phyloP scores from a whole-genome alignment of 805 yeast species.

The Candida ponderosae region DNA sequence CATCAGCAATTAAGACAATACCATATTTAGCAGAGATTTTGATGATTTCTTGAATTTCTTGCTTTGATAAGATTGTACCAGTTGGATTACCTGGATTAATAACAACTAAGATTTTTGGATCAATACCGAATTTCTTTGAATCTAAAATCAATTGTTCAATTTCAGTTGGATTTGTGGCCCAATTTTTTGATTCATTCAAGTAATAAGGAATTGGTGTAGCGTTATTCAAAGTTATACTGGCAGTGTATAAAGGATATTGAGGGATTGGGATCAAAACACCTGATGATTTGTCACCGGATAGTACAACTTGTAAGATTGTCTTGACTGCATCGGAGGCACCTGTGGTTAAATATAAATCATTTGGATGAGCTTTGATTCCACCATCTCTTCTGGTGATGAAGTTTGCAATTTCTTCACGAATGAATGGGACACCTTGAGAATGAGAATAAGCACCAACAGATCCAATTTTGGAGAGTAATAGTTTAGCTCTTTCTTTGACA shows the following conservation, averaged over 20 bases:
- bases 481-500: slow-evolving; percentile 63
- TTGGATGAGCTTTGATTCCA: slow-evolving; percentile 57
- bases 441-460: slow-evolving; percentile 94
- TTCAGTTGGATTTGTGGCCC: slow-evolving; percentile 75
- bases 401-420: slow-evolving; percentile 73
- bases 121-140: slow-evolving; percentile 43
- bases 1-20: slow-evolving; percentile 88
- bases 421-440: slow-evolving; percentile 75
- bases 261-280: slow-evolving; percentile 95
- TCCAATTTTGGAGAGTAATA: slow-evolving; percentile 53
- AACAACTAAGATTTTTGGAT: slow-evolving; percentile 75
- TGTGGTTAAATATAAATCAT: slow-evolving; percentile 74
- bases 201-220: slow-evolving; percentile 83
- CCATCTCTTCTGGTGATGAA: slow-evolving; percentile 79
- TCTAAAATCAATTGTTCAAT: slow-evolving; percentile 46
- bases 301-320: slow-evolving; percentile 62
- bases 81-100: slow-evolving; percentile 99
- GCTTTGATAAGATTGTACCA: slow-evolving; percentile 67
- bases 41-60: slow-evolving; percentile 64
- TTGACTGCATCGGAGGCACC: slow-evolving; percentile 97
- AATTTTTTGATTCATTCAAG: slow-evolving; percentile 68
- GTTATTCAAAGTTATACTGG: slow-evolving; percentile 79
- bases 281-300: slow-evolving; percentile 51
- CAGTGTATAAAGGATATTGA: slow-evolving; percentile 95
- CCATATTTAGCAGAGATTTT: slow-evolving; percentile 80